These are phyloP conservation scores for Opeltia flavorubescens DNA, from an alignment of 495 filamentous ascomycete genomes.

Conservation along the genomic window DNA sequence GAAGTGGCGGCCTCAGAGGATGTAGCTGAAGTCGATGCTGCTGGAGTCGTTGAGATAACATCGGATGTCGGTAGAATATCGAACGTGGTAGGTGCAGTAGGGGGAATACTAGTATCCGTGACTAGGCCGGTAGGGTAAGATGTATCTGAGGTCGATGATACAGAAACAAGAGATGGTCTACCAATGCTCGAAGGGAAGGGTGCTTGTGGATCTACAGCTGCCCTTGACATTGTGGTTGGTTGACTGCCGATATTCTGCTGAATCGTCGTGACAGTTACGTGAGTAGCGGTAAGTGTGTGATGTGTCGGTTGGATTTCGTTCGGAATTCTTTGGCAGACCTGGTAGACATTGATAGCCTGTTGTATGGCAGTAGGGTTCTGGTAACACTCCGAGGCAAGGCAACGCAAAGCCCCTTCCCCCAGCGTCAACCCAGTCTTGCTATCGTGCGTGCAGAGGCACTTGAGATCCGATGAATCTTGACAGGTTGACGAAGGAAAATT, in stretches of 20 bases:
- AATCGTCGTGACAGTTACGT: neutral
- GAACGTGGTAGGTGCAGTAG: neutral
- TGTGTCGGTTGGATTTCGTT: conserved; percentile 12
- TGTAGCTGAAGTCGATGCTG: conserved; percentile 1
- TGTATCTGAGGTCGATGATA: neutral
- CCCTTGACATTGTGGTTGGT: neutral
- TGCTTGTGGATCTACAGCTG: neutral
- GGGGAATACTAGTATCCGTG: neutral
- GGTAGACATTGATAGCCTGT: conserved; percentile 4
- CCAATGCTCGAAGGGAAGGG: neutral
- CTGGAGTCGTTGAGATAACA: neutral
- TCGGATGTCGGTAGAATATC: neutral
- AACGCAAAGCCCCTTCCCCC: conserved; percentile 53
- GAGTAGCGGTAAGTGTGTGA: conserved; percentile 11
- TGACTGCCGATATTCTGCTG: neutral
- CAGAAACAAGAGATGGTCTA: neutral
- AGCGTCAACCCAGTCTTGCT: conserved; percentile 52
- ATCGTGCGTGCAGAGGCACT: conserved; percentile 47
- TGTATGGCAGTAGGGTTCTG: conserved; percentile 3
- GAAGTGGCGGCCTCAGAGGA: conserved; percentile 1
- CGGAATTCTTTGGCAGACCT: conserved; percentile 6
- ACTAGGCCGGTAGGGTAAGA: neutral
- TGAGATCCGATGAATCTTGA: conserved; percentile 33
- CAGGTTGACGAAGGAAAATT: conserved; percentile 41
- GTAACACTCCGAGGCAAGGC: conserved; percentile 36